Evolutionary conservation across 345 rosid species (phyloP).

Genomic region (Dipteronia sinensis): DNA sequence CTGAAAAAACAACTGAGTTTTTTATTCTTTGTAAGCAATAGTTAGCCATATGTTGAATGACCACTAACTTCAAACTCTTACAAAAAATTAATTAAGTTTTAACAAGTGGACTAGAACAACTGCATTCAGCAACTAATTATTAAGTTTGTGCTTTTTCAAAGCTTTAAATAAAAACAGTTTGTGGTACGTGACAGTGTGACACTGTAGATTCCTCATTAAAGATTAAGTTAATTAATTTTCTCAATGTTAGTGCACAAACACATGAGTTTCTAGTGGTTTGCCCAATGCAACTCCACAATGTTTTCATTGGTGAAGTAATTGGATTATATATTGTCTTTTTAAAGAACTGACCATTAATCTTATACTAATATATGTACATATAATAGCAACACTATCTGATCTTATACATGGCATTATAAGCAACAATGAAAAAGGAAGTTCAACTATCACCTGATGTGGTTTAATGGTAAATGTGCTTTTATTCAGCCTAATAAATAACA

Average conservation of each 20-base stretch:
- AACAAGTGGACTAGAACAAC: background rate
- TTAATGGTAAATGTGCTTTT: too few relatives aligned
- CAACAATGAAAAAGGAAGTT: too few relatives aligned
- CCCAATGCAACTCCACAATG: background rate
- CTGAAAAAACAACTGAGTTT: too few relatives aligned
- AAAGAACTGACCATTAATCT: background rate
- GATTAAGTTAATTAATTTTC: background rate
- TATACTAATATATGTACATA: background rate
- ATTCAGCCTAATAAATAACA: too few relatives aligned
- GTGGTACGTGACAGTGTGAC: constrained; percentile 8
- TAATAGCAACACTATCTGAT: background rate
- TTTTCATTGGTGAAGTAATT: background rate
- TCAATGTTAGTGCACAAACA: background rate
- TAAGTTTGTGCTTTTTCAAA: background rate
- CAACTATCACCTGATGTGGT: too few relatives aligned
- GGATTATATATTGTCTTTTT: background rate
- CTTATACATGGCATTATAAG: background rate
- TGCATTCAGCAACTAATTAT: background rate
- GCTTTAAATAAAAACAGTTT: background rate
- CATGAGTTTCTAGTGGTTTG: background rate
- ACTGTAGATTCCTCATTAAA: background rate
- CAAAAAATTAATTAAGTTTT: too few relatives aligned
- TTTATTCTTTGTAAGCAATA: too few relatives aligned
- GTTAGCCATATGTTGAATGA: too few relatives aligned
- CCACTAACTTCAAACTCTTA: too few relatives aligned